Base-by-base conservation (phyloP, 768 basidiomycete species). In the Cubamyces lactineus region DNA sequence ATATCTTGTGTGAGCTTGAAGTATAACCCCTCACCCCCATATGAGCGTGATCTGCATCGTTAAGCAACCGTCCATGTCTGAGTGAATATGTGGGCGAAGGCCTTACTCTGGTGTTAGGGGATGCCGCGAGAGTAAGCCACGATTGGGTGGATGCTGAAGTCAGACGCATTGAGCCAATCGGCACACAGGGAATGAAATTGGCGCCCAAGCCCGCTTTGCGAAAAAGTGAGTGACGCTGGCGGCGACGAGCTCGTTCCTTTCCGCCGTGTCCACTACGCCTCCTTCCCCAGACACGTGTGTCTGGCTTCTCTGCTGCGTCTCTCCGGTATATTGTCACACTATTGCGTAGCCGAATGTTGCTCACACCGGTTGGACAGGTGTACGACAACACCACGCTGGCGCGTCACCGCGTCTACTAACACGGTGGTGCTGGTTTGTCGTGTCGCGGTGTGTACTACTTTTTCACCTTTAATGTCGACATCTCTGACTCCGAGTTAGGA, bases 401-500 rank as follows among this genome's bases (percentile, higher is more conserved):
- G 57, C 63, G 54, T 60, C 49, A 34, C 45, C 34, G 58, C 54
- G 58, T 60, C 34, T 38, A 47, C 58, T 53, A 9, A 45, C 58
- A 39, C 23, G 34, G 56, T 57, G 50, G 62, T 61, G 54, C 59
- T 66, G 57, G 59, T 40, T 61, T 60, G 60, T 59, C 59, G 64
- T 50, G 53, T 66, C 65, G 67, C 65, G 65, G 67, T 66, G 53
- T 19, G 67, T 62, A 15, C 30, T 42, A 21, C 17, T 3, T 24
- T 21, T 15, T 7, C 17, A 7, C 6, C 24, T 34, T 15, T 12
- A 7, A 24, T 15, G 17, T 8, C 19, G 2, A 4, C 16, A 38
- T 21, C 3, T 8, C 48, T 56, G 49, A 58, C 52, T 15, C 34
- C 4, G 5, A 17, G 8, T 30, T 69, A 90, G 88, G 82, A 90